phyloP scores from a whole-genome alignment of 208 protist genomes.

The Acanthamoeba royreba region DNA sequence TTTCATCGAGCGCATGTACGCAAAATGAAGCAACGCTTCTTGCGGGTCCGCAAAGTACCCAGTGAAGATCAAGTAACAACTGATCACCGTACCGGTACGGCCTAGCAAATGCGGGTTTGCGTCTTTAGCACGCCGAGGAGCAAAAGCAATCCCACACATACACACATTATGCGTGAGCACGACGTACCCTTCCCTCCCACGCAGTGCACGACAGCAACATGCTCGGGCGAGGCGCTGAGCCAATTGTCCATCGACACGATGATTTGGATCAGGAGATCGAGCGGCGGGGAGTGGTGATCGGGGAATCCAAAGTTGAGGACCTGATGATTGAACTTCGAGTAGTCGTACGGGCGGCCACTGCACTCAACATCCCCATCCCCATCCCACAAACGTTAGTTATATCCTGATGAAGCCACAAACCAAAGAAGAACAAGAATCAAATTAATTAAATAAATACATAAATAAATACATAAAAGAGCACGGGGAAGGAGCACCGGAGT shows the following conservation, averaged over 20 bases:
- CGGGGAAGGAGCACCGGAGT: neutral
- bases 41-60: slow-evolving; percentile 52
- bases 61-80: slow-evolving; percentile 59
- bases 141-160: neutral
- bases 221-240: neutral
- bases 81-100: slow-evolving; percentile 60
- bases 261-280: slow-evolving; percentile 43
- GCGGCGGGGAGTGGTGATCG: slow-evolving; percentile 55
- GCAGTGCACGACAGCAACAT: slow-evolving; percentile 48
- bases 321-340: slow-evolving; percentile 50
- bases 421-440: neutral
- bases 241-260: slow-evolving; percentile 37
- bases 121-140: neutral
- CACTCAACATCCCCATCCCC: too few species aligned
- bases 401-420: neutral
- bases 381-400: too few species aligned
- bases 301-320: slow-evolving; percentile 49
- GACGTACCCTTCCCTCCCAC: slow-evolving; percentile 6
- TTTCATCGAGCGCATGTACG: slow-evolving; percentile 41
- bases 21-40: slow-evolving; percentile 52
- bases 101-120: neutral
- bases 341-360: slow-evolving; percentile 23
- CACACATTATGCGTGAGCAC: neutral
- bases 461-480: neutral
- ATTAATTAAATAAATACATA: neutral